These are phyloP conservation scores for Neurospora sp. DNA, from an alignment of 495 filamentous ascomycete species.

Conservation along the genomic window DNA sequence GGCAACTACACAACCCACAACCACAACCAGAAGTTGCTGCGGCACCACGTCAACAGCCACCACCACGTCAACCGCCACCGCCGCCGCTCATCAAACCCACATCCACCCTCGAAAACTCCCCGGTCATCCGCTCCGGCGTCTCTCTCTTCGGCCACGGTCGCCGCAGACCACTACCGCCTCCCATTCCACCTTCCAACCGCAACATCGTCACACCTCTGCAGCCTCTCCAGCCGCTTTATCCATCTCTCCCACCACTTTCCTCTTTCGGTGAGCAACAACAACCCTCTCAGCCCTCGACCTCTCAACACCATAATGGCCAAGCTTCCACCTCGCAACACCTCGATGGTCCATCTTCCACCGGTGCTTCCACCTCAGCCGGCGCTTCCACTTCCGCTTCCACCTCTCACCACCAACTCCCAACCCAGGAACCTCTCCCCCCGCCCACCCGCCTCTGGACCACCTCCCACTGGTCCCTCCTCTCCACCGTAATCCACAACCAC, in stretches of 20 bases:
- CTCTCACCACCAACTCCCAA: neutral
- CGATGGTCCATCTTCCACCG: neutral
- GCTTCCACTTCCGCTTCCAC: neutral
- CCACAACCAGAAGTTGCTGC: neutral
- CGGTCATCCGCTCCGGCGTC: neutral
- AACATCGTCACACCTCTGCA: neutral
- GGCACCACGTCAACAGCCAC: neutral
- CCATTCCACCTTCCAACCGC: neutral
- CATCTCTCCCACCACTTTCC: neutral
- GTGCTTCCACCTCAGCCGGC: neutral
- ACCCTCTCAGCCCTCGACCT: neutral
- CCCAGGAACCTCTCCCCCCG: neutral
- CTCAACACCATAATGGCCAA: neutral
- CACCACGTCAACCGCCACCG: neutral
- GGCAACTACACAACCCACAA: neutral
- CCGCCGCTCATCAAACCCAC: neutral
- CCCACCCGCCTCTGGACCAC: conserved; percentile 24
- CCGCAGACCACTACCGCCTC: neutral
- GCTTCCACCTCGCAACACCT: neutral
- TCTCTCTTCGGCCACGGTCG: neutral
- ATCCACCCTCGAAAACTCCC: neutral
- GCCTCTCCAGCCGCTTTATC: neutral
- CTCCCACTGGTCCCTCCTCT: conserved; percentile 33
- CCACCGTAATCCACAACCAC: conserved; percentile 17
- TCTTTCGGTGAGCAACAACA: neutral